Conservation (phyloP, 176 grass and related monocot genomes). For the Lolium rigidum region DNA sequence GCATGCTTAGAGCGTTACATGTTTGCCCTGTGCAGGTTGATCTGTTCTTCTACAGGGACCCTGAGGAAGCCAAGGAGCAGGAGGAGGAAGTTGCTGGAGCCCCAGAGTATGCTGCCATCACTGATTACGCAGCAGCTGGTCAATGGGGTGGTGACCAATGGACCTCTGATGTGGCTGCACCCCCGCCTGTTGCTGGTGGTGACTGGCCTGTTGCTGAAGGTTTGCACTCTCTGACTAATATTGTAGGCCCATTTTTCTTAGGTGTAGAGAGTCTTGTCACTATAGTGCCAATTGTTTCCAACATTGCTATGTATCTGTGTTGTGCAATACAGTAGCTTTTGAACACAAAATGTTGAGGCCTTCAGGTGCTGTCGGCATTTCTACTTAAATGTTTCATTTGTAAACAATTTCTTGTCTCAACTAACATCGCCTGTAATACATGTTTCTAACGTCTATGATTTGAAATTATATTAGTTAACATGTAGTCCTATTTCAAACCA, state of each 20-base stretch:
- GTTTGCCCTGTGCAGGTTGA: conserved; percentile 63
- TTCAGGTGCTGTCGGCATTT: too few relatives aligned
- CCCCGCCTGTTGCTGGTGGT: conserved; percentile 34
- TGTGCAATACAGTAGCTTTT: not conserved
- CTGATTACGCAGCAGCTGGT: conserved; percentile 57
- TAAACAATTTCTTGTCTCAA: too few relatives aligned
- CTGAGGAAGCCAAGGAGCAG: conserved; percentile 92
- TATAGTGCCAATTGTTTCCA: not conserved
- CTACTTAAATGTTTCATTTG: too few relatives aligned
- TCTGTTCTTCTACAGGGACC: conserved; percentile 92
- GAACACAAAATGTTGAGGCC: too few relatives aligned
- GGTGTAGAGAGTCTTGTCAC: not conserved
- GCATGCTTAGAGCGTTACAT: not conserved
- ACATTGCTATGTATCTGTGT: not conserved
- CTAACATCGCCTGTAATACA: too few relatives aligned
- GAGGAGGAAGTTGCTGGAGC: conserved; percentile 73
- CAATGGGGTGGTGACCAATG: conserved; percentile 75
- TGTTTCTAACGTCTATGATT: not conserved
- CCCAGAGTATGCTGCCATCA: conserved; percentile 60
- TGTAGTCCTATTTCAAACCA: too few relatives aligned
- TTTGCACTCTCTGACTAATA: too few relatives aligned
- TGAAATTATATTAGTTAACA: not conserved
- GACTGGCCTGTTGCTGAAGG: conserved; percentile 65
- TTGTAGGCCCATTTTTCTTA: too few relatives aligned
- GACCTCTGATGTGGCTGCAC: conserved; percentile 56